Base-by-base conservation (phyloP, 306 rosid species). In the Rosa persica region DNA sequence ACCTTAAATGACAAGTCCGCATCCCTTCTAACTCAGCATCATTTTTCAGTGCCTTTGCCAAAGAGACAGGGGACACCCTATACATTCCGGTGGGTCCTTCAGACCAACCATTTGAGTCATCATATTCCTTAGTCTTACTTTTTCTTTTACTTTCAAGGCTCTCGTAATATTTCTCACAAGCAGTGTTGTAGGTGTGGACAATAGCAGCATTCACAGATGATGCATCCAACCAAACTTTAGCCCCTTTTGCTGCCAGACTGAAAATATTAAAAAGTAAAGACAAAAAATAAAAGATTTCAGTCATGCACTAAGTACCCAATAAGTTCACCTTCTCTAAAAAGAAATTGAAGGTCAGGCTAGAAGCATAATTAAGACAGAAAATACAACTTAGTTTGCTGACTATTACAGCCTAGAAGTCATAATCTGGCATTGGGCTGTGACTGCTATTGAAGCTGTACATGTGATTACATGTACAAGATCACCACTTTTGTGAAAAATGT, bases 161-260 rank as follows among this genome's bases (percentile, higher is more conserved):
- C 82, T n/a, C 52, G 58, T 78, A 73, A 85, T 86, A 88, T 83
- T 70, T 87, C 80, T 86, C 84, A 38, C 97, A 91, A 66, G 98
- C 90, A 83, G 89, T 82, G 73, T 85, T 89, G 74, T 86, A 93
- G 73, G 93, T 87, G 77, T 89, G 84, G 66, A 88, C 96, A 86
- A 93, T 89, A 72, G 97, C 99, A 84, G 90, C 93, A 93, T 93
- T 95, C 78, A 89, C 86, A 77, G 98, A 87, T 48, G 97, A 88
- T 73, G 89, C 88, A 81, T 92, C 98, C 86, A 95, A 81, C 98
- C 98, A 95, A 84, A 95, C 87, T 62, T 83, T 62, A 75, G 87
- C 81, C 57, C 89, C 90, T 52, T 69, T 80, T 68, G 89, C 84
- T 67, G 98, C 98, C 90, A 95, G 87, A 67, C 98, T 95, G 91